A percentile compares a stretch with the other conserved stretches of the same genome.
These are phyloP conservation scores for Coniosporium uncinatum DNA, from an alignment of 2,329 filamentous ascomycete genomes.

Conservation along the genomic window DNA sequence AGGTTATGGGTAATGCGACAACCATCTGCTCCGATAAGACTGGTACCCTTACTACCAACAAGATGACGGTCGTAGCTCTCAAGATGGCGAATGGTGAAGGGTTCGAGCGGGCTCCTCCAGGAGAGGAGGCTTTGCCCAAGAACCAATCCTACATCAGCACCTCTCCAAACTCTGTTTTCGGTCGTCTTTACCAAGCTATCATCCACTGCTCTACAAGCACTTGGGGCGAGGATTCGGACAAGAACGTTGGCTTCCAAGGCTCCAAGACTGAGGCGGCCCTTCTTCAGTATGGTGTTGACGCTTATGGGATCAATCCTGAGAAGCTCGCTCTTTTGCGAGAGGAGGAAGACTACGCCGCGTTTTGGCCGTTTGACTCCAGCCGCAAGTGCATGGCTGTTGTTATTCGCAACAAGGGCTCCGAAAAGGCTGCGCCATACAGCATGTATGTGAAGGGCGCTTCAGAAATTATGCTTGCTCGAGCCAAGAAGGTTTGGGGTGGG, in stretches of 20 bases:
- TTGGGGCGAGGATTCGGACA: slow-evolving; percentile 57
- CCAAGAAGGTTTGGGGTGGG: slow-evolving; percentile 48
- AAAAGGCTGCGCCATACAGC: slow-evolving; percentile 51
- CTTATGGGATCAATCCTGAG: slow-evolving; percentile 55
- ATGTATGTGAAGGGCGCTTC: slow-evolving; percentile 48
- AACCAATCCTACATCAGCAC: slow-evolving; percentile 43
- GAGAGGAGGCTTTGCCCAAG: slow-evolving; percentile 21
- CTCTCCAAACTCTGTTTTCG: slow-evolving; percentile 45
- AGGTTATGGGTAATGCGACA: slow-evolving; percentile 67
- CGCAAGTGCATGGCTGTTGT: slow-evolving; percentile 68
- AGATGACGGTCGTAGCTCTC: slow-evolving; percentile 72
- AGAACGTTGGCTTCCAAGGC: slow-evolving; percentile 57
- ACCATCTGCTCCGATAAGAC: slow-evolving; percentile 81
- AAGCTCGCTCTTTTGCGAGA: slow-evolving; percentile 54
- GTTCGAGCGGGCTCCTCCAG: slow-evolving; percentile 6
- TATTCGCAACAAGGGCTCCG: slow-evolving; percentile 43
- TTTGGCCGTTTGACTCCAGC: slow-evolving; percentile 56
- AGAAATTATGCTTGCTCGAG: slow-evolving; percentile 41
- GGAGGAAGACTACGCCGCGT: slow-evolving; percentile 51
- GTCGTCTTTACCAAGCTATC: slow-evolving; percentile 30
- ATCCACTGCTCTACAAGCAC: slow-evolving; percentile 66
- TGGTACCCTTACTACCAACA: slow-evolving; percentile 68
- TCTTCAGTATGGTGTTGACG: slow-evolving; percentile 61
- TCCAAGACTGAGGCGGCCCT: slow-evolving; percentile 77
- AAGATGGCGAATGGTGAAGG: slow-evolving; percentile 52